Conservation (phyloP, 495 filamentous ascomycete species). For the Hyaloscypha hepaticicola region DNA sequence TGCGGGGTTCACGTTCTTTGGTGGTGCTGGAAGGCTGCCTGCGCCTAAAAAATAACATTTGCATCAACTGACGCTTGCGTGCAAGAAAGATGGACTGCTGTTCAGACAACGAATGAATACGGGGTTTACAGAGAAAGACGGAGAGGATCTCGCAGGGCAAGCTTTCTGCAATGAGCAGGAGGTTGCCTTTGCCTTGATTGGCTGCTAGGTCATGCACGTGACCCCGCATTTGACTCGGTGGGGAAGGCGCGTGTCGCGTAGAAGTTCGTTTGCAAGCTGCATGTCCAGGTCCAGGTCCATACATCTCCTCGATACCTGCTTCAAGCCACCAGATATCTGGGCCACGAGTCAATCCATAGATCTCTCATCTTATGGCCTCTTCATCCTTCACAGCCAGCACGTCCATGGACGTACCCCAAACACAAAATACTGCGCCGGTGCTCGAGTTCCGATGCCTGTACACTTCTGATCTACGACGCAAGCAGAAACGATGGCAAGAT, state of each 20-base stretch:
- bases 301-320: too few species aligned
- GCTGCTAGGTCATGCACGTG: not conserved
- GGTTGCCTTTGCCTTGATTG: too few species aligned
- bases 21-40: conserved; percentile 1
- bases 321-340: not conserved
- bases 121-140: not conserved
- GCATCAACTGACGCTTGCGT: not conserved
- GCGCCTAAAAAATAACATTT: conserved; percentile 24
- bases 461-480: conserved; percentile 78
- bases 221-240: not conserved
- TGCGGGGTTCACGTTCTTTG: conserved; percentile 11
- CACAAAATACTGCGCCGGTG: conserved; percentile 70
- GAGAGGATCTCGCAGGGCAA: not conserved
- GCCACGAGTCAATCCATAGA: not conserved
- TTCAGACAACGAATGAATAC: not conserved
- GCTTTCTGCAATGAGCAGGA: too few species aligned
- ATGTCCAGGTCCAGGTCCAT: not conserved
- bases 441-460: conserved; percentile 82
- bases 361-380: not conserved
- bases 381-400: not conserved
- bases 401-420: conserved; percentile 22
- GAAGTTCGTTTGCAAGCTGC: too few species aligned
- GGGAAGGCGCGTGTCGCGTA: conserved; percentile 7
- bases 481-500: conserved; percentile 93
- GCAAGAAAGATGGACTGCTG: not conserved